Evolutionary conservation across 23 red algal genomes (phyloP), one percentile per base, ranked within the genome.

Genomic region (Cyanidium caldarium): DNA sequence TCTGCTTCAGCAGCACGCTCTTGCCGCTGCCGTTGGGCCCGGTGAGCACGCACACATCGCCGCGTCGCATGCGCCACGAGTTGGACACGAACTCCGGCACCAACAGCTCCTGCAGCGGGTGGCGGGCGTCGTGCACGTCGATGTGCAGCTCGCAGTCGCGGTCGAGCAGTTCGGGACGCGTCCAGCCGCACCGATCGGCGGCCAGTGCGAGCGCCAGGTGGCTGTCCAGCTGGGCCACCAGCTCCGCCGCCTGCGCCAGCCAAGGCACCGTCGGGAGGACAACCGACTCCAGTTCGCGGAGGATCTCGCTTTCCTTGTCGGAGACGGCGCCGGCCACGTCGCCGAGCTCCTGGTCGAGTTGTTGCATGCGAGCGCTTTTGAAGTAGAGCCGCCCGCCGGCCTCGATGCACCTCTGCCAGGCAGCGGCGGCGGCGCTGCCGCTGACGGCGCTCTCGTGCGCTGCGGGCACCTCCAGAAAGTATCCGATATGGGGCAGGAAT

Each of bases 1-100:
- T 45, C 43, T 80, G 77, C 33, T 42, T 42, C 16, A 70, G 42
- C 38, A 58, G 45, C 3, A 80, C 77, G 56, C 77, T 80, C 51
- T 80, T 80, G 65, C 77, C 77, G 35, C 65, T 71, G 38, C 38
- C 65, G 41, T 71, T 70, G 3, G 77, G 77, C 35, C 77, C 77
- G 2, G 77, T 80, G 2, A 80, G 19, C 0, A 70, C 45, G 15
- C 46, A 37, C 15, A 80, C 38, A 33, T 44, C 33, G n/a, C 65
- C 65, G 3, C 38, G 28, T 21, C 29, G 33, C 16, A 72, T 12
- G 16, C 19, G 16, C 23, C 33, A 28, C 2, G 35, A 39, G 65
- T 80, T 80, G 33, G 77, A 31, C 12, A 80, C 67, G 39, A 80
- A 57, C n/a, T 34, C 39, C 2, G 56, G 35, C 0, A 65, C 38